Base-by-base conservation (phyloP, 306 rosid genomes). In the Trifolium subterraneum region DNA sequence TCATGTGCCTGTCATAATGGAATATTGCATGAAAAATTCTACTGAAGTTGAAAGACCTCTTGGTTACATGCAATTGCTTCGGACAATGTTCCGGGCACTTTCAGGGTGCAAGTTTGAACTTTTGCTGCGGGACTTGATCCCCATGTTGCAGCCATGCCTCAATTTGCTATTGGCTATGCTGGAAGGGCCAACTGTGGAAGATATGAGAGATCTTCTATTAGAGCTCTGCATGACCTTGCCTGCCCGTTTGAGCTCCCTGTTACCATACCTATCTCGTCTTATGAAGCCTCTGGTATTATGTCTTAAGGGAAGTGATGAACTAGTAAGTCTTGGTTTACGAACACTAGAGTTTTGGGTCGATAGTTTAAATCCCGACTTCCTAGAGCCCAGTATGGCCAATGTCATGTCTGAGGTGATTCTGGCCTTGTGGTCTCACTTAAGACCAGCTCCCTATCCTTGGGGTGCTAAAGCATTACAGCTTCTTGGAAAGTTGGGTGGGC, bases 331-430 rank as follows among this genome's bases (percentile, higher is more conserved):
- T 64, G 99, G 99, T 70, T 80, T 95, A 78, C 84, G 98, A 78
- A 95, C 99, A 48, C 98, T 95, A 48, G 99, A 95, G 81, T 92
- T 90, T 75, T 95, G 99, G 99, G 96, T 95, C 10, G 99, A 95
- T 86, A 95, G 98, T 85, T 84, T 95, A 79, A 95, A 95, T 84
- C 99, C 99, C 62, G 99, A 95, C 82, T 95, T 95, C 81, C 89
- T 95, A 69, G 99, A 95, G 82, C 99, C 98, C 7, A 92, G 96
- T 77, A 95, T 95, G 99, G 99, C 99, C 16, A 92, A 61, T 85
- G 96, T 95, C 62, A 90, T 88, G 90, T 90, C 98, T 35, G 96
- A 90, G 67, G 97, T 95, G 77, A 92, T 90, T 82, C 87, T 95
- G 70, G 97, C 90, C 81, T 80, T 95, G 73, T 95, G 99, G 98